These are phyloP conservation scores for Skeletonema grethae DNA, from an alignment of 108 stramenopile genomes.

Conservation along the genomic window DNA sequence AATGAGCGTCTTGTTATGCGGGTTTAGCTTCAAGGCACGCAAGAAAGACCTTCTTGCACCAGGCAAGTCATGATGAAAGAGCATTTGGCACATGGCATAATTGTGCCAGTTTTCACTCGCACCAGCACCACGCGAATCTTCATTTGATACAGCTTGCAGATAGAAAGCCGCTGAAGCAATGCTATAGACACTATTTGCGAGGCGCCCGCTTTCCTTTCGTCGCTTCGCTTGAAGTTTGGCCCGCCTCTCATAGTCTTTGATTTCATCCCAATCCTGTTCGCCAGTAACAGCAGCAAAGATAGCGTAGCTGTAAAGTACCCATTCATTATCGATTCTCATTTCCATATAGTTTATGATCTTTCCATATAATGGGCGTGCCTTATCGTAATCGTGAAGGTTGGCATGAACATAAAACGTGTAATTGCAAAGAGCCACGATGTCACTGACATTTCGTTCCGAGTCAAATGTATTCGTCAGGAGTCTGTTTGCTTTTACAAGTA, in stretches of 20 bases:
- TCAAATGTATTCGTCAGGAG: conserved; percentile 42
- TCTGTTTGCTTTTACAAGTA: conserved; percentile 36
- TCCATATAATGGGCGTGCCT: conserved; percentile 38
- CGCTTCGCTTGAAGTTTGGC: conserved; percentile 23
- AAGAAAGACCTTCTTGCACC: conserved; percentile 38
- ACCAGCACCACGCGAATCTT: conserved; percentile 2
- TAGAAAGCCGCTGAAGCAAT: conserved; percentile 49
- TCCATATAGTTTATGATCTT: conserved; percentile 41
- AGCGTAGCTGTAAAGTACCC: conserved; percentile 49
- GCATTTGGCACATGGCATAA: conserved; percentile 54
- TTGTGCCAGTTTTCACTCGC: conserved; percentile 45
- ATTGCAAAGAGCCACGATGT: conserved; percentile 42
- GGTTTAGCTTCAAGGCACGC: conserved; percentile 31
- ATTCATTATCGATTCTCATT: conserved; percentile 48
- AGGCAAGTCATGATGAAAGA: conserved; percentile 38
- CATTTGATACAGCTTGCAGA: conserved; percentile 28
- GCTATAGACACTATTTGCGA: conserved; percentile 13
- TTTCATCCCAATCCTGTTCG: conserved; percentile 52
- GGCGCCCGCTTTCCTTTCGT: conserved; percentile 7
- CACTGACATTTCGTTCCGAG: conserved; percentile 27
- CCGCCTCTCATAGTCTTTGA: conserved; percentile 36
- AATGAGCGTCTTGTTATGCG: conserved; percentile 43
- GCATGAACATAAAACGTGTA: conserved; percentile 51
- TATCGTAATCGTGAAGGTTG: conserved; percentile 47
- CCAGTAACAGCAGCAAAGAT: conserved; percentile 49